Conservation (phyloP, 2,329 filamentous ascomycete species). For the Claviceps humidiphila region DNA sequence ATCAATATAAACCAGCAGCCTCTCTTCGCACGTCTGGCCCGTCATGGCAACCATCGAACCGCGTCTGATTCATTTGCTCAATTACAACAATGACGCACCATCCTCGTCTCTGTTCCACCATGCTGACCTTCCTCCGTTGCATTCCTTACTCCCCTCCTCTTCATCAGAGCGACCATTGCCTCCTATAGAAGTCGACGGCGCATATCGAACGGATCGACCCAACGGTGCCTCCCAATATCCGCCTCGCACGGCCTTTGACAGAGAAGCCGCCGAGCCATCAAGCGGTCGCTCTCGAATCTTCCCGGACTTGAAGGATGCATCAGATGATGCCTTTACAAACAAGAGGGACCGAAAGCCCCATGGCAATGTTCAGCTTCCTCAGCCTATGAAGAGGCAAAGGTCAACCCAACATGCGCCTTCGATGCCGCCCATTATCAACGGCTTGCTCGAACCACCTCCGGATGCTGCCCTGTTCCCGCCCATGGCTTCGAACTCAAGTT, state of each 20-base stretch:
- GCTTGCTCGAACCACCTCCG: constrained; percentile 47
- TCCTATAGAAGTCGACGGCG: constrained; percentile 37
- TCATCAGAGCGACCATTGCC: constrained; percentile 33
- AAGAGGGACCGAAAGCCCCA: constrained; percentile 37
- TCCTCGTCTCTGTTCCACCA: constrained; percentile 31
- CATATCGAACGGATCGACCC: constrained; percentile 25
- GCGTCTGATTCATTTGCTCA: constrained; percentile 51
- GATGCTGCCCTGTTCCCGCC: constrained; percentile 50
- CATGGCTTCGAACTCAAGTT: constrained; percentile 44
- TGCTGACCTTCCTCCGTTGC: constrained; percentile 41
- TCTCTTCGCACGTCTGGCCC: constrained; percentile 9
- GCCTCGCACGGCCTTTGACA: constrained; percentile 27
- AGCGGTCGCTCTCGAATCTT: constrained; percentile 31
- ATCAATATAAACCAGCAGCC: constrained; percentile 2
- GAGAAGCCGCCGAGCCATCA: constrained; percentile 19
- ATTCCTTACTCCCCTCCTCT: constrained; percentile 31
- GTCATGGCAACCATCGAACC: constrained; percentile 56
- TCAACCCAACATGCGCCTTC: constrained; percentile 38
- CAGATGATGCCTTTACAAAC: constrained; percentile 36
- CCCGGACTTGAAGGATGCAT: constrained; percentile 28
- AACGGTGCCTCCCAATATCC: constrained; percentile 18
- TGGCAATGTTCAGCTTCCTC: constrained; percentile 46
- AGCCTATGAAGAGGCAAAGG: constrained; percentile 52
- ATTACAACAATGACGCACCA: constrained; percentile 46
- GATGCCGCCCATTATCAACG: constrained; percentile 53